Evolutionary conservation across 2,329 filamentous ascomycete genomes (phyloP), one percentile per base, ranked within the genome.

Genomic region (Lachnellula willkommii): DNA sequence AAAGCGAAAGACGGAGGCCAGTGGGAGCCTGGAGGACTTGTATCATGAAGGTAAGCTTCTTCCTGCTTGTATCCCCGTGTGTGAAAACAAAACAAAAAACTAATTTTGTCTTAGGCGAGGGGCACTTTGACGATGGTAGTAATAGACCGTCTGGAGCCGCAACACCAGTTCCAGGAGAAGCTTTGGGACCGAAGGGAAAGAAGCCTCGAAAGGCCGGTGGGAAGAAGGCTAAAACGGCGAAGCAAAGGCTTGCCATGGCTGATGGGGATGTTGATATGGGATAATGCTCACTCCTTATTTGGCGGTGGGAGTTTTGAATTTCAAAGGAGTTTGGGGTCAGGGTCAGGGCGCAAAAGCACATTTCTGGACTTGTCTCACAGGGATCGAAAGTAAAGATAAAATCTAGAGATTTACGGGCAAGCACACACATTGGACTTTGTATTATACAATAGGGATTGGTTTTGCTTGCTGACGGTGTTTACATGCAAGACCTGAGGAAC

Each of bases 11-110:
- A 75, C 77, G 59, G 76, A 74, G 43, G 77, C 77, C 57, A 72
- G 67, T 39, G 81, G 82, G 66, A 93, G 88, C 68, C 75, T 97
- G 73, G 94, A 97, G 71, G 93, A 96, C 70, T 91, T 99, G 89
- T 99, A 99, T 75, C 94, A 99, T 71, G 94, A 99, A 80, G 94
- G 94, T 96, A 72, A 85, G 89, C 75, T 53, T 4, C 5, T 51
- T 36, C 51, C 52, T 17, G 39, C 45, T 24, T 35, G 9, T 5
- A n/a, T 12, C 24, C 17, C 53, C 50, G 57, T 65, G 57, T 65
- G 50, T 66, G 55, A 49, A 22, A 51, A 37, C 39, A 56, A 40
- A 56, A 40, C 55, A 35, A 60, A 70, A 75, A 69, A 79, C 66
- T 2, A 42, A 49, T 26, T 43, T n/a, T 14, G 45, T 59, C n/a